phyloP scores from a whole-genome alignment of 257 asterid genomes.

The Henckelia pumila region DNA sequence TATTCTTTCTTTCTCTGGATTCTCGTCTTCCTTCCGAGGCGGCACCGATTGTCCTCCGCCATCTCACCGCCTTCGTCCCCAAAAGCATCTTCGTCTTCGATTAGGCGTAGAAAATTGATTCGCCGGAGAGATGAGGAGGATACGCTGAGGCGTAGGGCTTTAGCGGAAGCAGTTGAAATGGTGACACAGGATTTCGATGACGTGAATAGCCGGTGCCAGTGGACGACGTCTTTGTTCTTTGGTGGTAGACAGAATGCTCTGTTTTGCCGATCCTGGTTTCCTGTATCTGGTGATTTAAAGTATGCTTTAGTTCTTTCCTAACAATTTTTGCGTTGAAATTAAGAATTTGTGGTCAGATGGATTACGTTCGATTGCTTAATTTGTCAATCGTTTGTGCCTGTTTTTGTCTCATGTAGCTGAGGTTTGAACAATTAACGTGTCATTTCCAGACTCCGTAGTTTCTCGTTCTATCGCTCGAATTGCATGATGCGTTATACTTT shows the following conservation, averaged over 20 bases:
- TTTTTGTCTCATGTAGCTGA: not conserved
- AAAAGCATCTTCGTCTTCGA: conserved; percentile 31
- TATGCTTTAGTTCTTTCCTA: conserved; percentile 24
- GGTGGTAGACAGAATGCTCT: conserved; percentile 77
- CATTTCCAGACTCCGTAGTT: not conserved
- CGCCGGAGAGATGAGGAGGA: conserved; percentile 89
- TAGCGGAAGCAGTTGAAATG: conserved; percentile 86
- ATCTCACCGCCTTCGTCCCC: conserved; percentile 67
- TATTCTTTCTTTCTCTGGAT: conserved; percentile 77
- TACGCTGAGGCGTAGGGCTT: conserved; percentile 80
- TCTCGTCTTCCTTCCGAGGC: conserved; percentile 60
- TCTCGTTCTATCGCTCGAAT: not conserved
- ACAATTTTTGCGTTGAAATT: conserved; percentile 11
- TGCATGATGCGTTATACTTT: not conserved
- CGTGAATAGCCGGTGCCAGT: conserved; percentile 39
- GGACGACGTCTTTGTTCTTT: conserved; percentile 74
- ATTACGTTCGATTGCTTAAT: conserved; percentile 20
- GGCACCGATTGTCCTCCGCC: conserved; percentile 44
- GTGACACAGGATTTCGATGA: conserved; percentile 32
- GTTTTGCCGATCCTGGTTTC: conserved; percentile 94
- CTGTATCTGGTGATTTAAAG: conserved; percentile 68
- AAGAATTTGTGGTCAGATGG: not conserved
- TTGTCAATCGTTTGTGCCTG: conserved; percentile 5
- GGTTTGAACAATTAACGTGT: not conserved
- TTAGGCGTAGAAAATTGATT: conserved; percentile 53